Conservation (phyloP, 1,139 yeast species). For the Eremothecium cymbalariae region DNA sequence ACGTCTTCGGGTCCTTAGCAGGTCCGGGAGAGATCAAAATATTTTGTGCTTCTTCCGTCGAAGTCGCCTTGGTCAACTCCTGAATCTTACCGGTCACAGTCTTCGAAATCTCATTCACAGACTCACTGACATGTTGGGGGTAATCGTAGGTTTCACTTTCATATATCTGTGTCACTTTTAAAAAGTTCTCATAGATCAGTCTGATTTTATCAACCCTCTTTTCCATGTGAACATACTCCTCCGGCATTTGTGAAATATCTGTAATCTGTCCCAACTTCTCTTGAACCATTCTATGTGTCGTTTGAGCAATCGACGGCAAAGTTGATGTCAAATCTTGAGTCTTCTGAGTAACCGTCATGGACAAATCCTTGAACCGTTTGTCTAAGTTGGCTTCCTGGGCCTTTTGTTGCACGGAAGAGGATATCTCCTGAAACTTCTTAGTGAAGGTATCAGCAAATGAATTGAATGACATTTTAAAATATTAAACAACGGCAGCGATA, state of each 20-base stretch:
- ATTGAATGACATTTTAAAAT: constrained; percentile 16
- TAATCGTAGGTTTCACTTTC: constrained; percentile 79
- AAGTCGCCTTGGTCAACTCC: constrained; percentile 64
- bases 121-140: constrained; percentile 71
- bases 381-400: constrained; percentile 20
- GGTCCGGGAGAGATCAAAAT: constrained; percentile 52
- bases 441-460: constrained; percentile 12
- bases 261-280: constrained; percentile 73
- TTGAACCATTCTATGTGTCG: constrained; percentile 72
- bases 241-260: constrained; percentile 75
- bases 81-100: constrained; percentile 58
- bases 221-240: constrained; percentile 72
- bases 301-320: constrained; percentile 61
- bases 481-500: too few species aligned
- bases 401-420: constrained; percentile 13
- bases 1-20: constrained; percentile 69
- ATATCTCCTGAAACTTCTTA: constrained; percentile 15
- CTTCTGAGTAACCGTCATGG: constrained; percentile 27
- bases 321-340: constrained; percentile 30
- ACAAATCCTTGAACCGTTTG: constrained; percentile 27
- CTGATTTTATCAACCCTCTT: constrained; percentile 68
- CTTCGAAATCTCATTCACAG: constrained; percentile 66
- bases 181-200: constrained; percentile 60
- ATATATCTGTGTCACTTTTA: constrained; percentile 62
- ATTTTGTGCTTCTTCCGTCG: constrained; percentile 78